These are phyloP conservation scores for Fagus crenata DNA, from an alignment of 306 rosid genomes.

Conservation along the genomic window DNA sequence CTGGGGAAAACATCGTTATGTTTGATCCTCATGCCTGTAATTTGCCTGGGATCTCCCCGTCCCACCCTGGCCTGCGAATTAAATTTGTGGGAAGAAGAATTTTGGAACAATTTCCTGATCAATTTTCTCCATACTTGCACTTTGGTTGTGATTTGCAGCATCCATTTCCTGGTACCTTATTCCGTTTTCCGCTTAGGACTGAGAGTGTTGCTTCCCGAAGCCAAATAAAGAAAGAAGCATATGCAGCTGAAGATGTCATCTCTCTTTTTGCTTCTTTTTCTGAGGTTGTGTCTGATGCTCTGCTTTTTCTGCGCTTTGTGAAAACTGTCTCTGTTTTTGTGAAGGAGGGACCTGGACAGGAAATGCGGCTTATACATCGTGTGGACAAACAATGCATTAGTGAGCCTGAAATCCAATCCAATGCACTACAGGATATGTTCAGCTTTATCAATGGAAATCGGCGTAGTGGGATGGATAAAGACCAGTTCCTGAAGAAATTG, in stretches of 20 bases:
- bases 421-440: slow-evolving; percentile 61
- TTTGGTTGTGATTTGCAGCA: slow-evolving; percentile 94
- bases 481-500: slow-evolving; percentile 68
- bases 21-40: slow-evolving; percentile 93
- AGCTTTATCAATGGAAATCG: slow-evolving; percentile 58
- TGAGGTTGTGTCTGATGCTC: slow-evolving; percentile 79
- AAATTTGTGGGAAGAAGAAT: slow-evolving; percentile 83
- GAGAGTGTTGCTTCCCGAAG: slow-evolving; percentile 81
- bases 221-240: slow-evolving; percentile 90
- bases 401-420: slow-evolving; percentile 61
- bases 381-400: slow-evolving; percentile 56
- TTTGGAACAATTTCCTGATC: slow-evolving; percentile 97
- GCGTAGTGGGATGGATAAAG: slow-evolving; percentile 64
- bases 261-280: slow-evolving; percentile 80
- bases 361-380: slow-evolving; percentile 80
- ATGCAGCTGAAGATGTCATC: slow-evolving; percentile 78
- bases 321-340: slow-evolving; percentile 76
- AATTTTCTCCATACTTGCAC: slow-evolving; percentile 85
- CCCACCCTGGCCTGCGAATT: slow-evolving; percentile 93
- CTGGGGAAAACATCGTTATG: slow-evolving; percentile 93
- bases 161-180: slow-evolving; percentile 87
- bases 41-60: slow-evolving; percentile 98
- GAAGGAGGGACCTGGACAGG: slow-evolving; percentile 79
- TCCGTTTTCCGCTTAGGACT: slow-evolving; percentile 92
- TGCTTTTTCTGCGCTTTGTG: slow-evolving; percentile 80